Evolutionary conservation across 441 rosid genomes (phyloP).

Genomic region (Eutrema salsugineum): DNA sequence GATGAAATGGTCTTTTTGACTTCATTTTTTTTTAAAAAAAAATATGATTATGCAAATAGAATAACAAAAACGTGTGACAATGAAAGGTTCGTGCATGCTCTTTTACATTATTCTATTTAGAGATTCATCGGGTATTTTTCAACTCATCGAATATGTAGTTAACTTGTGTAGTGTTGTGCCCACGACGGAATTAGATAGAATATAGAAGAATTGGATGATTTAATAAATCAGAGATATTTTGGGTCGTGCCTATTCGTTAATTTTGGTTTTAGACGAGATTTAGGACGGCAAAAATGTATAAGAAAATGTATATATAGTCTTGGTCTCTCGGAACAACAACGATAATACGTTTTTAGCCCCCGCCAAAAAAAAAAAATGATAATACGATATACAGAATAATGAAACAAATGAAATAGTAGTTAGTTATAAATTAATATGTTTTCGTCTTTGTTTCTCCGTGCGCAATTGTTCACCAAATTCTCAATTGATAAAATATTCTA

Average conservation of each 20-base stretch:
- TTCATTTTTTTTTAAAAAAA: neutral
- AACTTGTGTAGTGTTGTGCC: neutral
- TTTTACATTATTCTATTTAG: neutral
- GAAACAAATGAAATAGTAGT: too few relatives aligned
- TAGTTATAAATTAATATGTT: too few relatives aligned
- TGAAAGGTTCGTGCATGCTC: neutral
- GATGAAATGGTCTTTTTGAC: neutral
- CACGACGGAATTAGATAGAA: neutral
- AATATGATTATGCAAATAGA: neutral
- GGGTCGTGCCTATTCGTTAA: neutral
- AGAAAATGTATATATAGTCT: neutral
- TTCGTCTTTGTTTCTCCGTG: too few relatives aligned
- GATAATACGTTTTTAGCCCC: too few relatives aligned
- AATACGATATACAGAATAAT: too few relatives aligned
- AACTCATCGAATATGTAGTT: neutral
- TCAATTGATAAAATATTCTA: too few relatives aligned
- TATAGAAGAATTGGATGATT: too few relatives aligned
- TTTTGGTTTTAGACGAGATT: neutral
- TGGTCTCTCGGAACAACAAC: neutral
- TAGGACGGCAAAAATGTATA: neutral
- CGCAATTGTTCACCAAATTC: too few relatives aligned
- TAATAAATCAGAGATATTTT: neutral
- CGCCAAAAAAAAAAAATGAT: too few relatives aligned
- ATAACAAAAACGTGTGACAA: slow-evolving; percentile 19
- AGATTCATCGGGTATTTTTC: neutral